Evolutionary conservation across 1,284 basidiomycete genomes (phyloP).

Genomic region (Puccinia polysora): DNA sequence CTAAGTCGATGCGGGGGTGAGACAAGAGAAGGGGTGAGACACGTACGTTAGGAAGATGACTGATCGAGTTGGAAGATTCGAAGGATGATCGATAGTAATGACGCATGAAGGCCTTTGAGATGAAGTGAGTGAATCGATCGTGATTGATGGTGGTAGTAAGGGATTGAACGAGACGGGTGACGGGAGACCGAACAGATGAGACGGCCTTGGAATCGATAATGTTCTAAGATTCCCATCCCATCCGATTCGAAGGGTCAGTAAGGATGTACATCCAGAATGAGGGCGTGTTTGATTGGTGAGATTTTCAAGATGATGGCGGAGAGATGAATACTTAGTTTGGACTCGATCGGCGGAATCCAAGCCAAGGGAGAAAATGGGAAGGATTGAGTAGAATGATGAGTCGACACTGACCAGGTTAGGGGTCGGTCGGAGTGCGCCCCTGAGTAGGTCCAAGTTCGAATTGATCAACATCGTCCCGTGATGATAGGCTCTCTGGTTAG

Average conservation of each 20-base stretch:
- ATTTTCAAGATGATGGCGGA: no score
- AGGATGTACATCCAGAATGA: no score
- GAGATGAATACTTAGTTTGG: not conserved
- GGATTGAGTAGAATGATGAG: no score
- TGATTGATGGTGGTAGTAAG: slow-evolving; percentile 61
- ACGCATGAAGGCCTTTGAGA: slow-evolving; percentile 66
- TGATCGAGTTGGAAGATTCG: not conserved
- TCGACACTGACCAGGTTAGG: slow-evolving; percentile 68
- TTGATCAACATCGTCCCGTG: slow-evolving; percentile 99
- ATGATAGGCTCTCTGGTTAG: slow-evolving; percentile 84
- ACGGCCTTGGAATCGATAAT: slow-evolving; percentile 79
- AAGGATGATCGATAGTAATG: slow-evolving; percentile 58
- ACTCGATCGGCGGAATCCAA: not conserved
- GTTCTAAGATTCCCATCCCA: no score
- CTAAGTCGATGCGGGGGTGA: no score
- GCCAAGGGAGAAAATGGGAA: not conserved
- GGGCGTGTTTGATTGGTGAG: no score
- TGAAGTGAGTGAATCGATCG: slow-evolving; percentile 66
- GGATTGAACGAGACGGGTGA: slow-evolving; percentile 71
- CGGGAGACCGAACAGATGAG: slow-evolving; percentile 83
- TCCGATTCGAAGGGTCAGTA: no score
- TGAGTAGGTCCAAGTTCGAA: slow-evolving; percentile 67
- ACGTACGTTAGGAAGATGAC: not conserved
- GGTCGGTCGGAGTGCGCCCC: slow-evolving; percentile 61
- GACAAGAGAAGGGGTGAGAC: not conserved